Percentiles rank a stretch among this genome's conserved stretches.
Evolutionary conservation across 768 basidiomycete genomes (phyloP).

Genomic region (Mrakia hoshinonis): DNA sequence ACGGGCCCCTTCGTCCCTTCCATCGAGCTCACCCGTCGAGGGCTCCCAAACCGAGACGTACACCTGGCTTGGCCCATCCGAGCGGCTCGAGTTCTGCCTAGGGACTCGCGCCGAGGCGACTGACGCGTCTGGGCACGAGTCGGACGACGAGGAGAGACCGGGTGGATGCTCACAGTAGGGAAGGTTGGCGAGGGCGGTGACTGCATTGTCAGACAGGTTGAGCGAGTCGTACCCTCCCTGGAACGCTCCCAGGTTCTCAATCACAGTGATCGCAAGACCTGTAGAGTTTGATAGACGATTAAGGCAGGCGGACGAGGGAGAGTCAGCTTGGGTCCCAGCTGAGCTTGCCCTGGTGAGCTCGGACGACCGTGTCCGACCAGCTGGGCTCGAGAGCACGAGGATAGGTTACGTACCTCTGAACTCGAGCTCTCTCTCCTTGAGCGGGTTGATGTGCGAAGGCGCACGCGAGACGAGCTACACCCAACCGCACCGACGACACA

Average conservation of each 20-base stretch:
- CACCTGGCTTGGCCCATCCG: too few species aligned
- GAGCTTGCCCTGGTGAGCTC: neutral
- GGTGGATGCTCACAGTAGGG: slow-evolving; percentile 22
- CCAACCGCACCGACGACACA: neutral
- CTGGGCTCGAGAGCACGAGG: neutral
- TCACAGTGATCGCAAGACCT: slow-evolving; percentile 26
- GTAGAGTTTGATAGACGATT: neutral
- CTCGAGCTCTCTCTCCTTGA: slow-evolving; percentile 30
- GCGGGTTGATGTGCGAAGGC: slow-evolving; percentile 28
- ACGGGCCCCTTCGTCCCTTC: too few species aligned
- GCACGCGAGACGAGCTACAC: slow-evolving; percentile 24
- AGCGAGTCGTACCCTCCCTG: slow-evolving; percentile 30
- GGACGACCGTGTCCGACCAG: neutral
- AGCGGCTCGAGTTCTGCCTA: too few species aligned
- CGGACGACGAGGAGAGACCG: neutral
- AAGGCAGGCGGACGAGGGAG: neutral
- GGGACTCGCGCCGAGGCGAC: too few species aligned
- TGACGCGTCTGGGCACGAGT: neutral
- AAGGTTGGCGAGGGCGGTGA: slow-evolving; percentile 27
- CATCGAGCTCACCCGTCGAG: too few species aligned
- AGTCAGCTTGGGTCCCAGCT: neutral
- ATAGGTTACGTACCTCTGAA: slow-evolving; percentile 17
- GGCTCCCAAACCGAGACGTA: too few species aligned
- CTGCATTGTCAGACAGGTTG: slow-evolving; percentile 26
- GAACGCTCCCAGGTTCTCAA: slow-evolving; percentile 29